Percentiles rank a stretch among this genome's conserved stretches.
Evolutionary conservation across 768 basidiomycete species (phyloP).

Genomic region (Podaxis sp.): DNA sequence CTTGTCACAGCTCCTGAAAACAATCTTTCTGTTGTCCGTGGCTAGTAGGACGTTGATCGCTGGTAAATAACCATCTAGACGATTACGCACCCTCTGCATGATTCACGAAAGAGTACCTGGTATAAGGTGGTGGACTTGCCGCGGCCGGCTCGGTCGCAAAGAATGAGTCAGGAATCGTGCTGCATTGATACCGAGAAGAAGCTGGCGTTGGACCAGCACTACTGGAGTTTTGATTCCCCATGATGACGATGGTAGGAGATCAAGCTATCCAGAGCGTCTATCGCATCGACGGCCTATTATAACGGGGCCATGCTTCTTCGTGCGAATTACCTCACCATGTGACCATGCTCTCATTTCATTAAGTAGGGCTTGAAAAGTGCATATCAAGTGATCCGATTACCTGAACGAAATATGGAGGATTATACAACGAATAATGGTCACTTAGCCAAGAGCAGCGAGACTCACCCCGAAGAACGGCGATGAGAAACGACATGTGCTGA

Average conservation of each 20-base stretch:
- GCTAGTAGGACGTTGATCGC: not conserved
- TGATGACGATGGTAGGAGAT: not conserved
- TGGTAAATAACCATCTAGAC: not conserved
- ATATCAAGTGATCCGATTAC: not conserved
- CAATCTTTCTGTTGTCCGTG: not conserved
- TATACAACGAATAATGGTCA: not conserved
- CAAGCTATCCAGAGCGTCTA: not conserved
- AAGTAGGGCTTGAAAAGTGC: not conserved
- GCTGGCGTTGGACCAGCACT: not conserved
- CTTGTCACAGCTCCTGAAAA: conserved; percentile 3
- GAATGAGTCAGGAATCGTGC: not conserved
- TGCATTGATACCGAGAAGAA: not conserved
- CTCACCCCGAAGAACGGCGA: too few relatives aligned
- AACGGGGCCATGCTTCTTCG: not conserved
- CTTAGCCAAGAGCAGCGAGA: too few relatives aligned
- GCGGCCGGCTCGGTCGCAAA: not conserved
- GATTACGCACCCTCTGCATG: not conserved
- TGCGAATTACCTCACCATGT: not conserved
- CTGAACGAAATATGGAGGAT: not conserved
- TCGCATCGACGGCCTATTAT: not conserved
- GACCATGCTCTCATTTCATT: not conserved
- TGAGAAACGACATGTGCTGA: too few relatives aligned
- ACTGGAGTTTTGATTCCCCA: not conserved
- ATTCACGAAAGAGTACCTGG: not conserved
- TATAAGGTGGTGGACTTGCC: not conserved